These are phyloP conservation scores for Sugiyamaella chiloensis DNA, from an alignment of 805 yeast species.

Conservation along the genomic window DNA sequence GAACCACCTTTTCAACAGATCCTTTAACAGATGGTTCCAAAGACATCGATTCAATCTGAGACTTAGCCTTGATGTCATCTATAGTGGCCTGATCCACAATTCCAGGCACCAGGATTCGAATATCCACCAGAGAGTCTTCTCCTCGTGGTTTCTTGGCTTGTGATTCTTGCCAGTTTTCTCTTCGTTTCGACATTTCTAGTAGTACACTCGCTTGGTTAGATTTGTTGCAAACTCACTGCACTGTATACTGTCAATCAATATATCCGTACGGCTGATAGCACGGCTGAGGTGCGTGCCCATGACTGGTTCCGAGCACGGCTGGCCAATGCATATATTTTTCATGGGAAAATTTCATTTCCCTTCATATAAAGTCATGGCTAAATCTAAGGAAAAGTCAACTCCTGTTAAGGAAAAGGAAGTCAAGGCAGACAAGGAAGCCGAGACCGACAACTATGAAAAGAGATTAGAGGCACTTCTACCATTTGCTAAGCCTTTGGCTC, in stretches of 20 bases:
- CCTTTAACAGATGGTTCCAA: background rate
- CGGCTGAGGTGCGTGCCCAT: too few relatives aligned
- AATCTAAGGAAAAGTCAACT: constrained; percentile 5
- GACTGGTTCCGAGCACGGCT: too few relatives aligned
- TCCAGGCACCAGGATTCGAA: background rate
- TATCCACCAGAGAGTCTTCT: background rate
- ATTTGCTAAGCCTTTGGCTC: constrained; percentile 92
- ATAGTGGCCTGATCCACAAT: background rate
- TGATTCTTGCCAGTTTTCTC: background rate
- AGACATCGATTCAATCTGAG: background rate
- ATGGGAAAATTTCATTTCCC: too few relatives aligned
- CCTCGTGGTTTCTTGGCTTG: background rate
- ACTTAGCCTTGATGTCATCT: background rate
- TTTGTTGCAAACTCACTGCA: too few relatives aligned
- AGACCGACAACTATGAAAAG: constrained; percentile 77
- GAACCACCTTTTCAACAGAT: background rate
- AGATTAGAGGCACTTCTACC: constrained; percentile 88
- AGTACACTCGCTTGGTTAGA: too few relatives aligned
- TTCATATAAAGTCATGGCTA: background rate
- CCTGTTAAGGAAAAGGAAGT: constrained; percentile 27
- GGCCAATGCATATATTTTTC: too few relatives aligned
- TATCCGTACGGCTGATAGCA: background rate
- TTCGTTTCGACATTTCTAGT: background rate
- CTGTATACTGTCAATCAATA: too few relatives aligned
- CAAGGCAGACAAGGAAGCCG: constrained; percentile 18